Evolutionary conservation across 441 rosid species (phyloP), one percentile per base, ranked within the genome.

Genomic region (Populus trichocarpa): DNA sequence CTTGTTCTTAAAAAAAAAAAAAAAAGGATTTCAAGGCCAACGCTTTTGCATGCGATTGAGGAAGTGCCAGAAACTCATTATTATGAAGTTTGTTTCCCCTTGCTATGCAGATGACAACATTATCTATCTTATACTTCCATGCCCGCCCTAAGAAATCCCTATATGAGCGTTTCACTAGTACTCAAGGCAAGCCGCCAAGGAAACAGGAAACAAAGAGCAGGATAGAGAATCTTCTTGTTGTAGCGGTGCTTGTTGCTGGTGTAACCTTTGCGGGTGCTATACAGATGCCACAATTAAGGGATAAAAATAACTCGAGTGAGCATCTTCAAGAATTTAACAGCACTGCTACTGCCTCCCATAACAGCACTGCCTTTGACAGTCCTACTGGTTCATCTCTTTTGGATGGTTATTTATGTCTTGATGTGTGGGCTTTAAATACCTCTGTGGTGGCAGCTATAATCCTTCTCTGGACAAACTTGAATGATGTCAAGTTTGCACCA

Each of bases 221-320:
- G 12, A 61, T 59, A 33, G 38, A 8, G 18, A 68, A 8, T 42
- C 33, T 79, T 6, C 61, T 79, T 0, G 65, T 79, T 16, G 70
- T 79, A 25, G 81, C 81, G 28, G 40, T 68, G n/a, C 70, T 79
- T 53, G 28, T 74, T 25, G 70, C 69, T n/a, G 73, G 77, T 68
- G 69, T 69, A 18, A 8, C 81, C 28, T 79, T 74, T 14, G 63
- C 64, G 10, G 74, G 40, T 20, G 67, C 81, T 1, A 12, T 69
- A 22, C 70, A 73, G 50, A 25, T 73, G 23, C 46, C 33, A 42
- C 53, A 42, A 42, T 4, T 42, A 42, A 42, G 6, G 53, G 6
- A 4, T 3, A 13, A 12, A 12, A 46, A 0, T 46, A 13, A 4
- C 18, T 13, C 18, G 2, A 13, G 4, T 0, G 46, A 40, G 0